Evolutionary conservation across 108 stramenopile species (phyloP).

Genomic region (Cyclotella cryptica): DNA sequence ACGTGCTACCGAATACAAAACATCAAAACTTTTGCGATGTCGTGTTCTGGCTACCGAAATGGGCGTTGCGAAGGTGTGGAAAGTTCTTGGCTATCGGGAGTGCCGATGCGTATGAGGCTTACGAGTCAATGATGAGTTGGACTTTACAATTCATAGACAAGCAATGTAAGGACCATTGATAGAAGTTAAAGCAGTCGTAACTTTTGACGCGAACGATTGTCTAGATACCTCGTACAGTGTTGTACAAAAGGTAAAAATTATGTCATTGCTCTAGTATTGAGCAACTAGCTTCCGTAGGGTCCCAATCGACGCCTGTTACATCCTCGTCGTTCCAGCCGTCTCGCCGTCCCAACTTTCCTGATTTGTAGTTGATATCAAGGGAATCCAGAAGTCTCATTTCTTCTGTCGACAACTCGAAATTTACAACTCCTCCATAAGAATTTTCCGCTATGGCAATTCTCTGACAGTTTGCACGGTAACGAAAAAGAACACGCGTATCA

Average conservation of each 20-base stretch:
- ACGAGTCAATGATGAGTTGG: slow-evolving; percentile 35
- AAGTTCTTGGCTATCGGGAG: slow-evolving; percentile 28
- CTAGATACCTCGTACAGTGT: no score
- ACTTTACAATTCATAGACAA: slow-evolving; percentile 33
- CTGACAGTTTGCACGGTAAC: neutral
- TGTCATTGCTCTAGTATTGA: slow-evolving; percentile 7
- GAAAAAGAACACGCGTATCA: neutral
- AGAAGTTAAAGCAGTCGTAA: no score
- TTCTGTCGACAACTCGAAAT: slow-evolving; percentile 51
- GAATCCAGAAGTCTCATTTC: slow-evolving; percentile 72
- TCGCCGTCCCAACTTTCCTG: slow-evolving; percentile 71
- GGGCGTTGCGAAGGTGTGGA: slow-evolving; percentile 1
- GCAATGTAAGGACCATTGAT: neutral
- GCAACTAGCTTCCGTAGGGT: slow-evolving; percentile 59
- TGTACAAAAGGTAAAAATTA: neutral
- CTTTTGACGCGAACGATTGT: no score
- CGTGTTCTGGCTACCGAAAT: slow-evolving; percentile 57
- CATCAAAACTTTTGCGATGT: slow-evolving; percentile 72
- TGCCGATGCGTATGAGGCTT: slow-evolving; percentile 27
- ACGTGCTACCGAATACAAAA: slow-evolving; percentile 51
- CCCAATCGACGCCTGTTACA: slow-evolving; percentile 70
- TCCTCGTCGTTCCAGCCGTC: slow-evolving; percentile 84
- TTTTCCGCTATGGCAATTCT: slow-evolving; percentile 81
- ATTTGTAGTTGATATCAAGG: slow-evolving; percentile 61
- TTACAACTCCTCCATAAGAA: slow-evolving; percentile 63